Conservation (phyloP, 2,329 filamentous ascomycete genomes). For the Aureobasidium sp. region DNA sequence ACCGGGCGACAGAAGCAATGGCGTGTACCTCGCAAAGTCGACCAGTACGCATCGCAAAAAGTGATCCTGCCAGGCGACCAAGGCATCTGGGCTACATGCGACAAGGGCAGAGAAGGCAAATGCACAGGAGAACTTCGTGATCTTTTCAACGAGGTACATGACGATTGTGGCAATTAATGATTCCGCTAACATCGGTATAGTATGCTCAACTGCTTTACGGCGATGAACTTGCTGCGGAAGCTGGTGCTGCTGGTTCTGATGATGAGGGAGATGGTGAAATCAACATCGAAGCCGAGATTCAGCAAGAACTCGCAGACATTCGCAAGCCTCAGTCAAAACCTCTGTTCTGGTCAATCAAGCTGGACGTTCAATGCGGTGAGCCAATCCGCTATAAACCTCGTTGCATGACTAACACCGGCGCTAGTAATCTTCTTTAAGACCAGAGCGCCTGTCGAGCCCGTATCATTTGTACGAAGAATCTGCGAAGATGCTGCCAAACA, state of each 20-base stretch:
- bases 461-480: slow-evolving; percentile 52
- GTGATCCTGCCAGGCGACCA: slow-evolving; percentile 59
- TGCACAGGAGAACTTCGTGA: slow-evolving; percentile 60
- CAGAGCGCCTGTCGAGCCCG: slow-evolving; percentile 51
- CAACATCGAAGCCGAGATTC: slow-evolving; percentile 67
- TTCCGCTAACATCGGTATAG: neutral
- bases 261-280: slow-evolving; percentile 27
- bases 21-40: slow-evolving; percentile 7
- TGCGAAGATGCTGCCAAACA: slow-evolving; percentile 50
- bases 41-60: neutral
- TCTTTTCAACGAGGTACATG: slow-evolving; percentile 49
- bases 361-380: slow-evolving; percentile 51
- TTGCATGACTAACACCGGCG: neutral
- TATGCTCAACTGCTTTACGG: slow-evolving; percentile 9
- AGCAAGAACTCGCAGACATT: slow-evolving; percentile 62
- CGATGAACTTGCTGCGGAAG: slow-evolving; percentile 21
- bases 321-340: slow-evolving; percentile 44
- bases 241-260: slow-evolving; percentile 36
- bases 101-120: slow-evolving; percentile 62
- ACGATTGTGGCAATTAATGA: neutral
- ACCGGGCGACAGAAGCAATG: slow-evolving; percentile 10
- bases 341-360: slow-evolving; percentile 46
- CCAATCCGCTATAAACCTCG: neutral
- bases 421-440: slow-evolving; percentile 54
- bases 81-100: slow-evolving; percentile 74